Conservation (phyloP, 371 early-diverging fungal genomes). For the Umbelopsis sp. region DNA sequence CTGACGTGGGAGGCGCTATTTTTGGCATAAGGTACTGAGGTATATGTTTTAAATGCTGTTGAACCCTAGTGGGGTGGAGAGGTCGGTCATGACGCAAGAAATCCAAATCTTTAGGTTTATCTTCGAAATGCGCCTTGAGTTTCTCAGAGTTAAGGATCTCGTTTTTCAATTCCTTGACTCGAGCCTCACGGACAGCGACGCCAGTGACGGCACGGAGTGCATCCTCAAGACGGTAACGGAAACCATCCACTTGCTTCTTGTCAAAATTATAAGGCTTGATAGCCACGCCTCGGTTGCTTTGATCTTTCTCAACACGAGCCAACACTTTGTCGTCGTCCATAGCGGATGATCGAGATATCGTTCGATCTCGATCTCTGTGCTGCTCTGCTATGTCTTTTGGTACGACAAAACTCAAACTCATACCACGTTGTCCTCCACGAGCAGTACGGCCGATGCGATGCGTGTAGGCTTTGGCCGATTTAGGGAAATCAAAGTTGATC, state of each 20-base stretch:
- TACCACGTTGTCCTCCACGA: conserved; percentile 89
- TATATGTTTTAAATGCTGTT: conserved; percentile 89
- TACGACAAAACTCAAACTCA: conserved; percentile 86
- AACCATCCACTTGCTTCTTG: conserved; percentile 87
- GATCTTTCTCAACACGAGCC: conserved; percentile 74
- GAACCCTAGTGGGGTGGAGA: conserved; percentile 78
- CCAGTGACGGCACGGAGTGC: conserved; percentile 83
- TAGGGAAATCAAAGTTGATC: conserved; percentile 98
- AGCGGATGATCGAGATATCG: conserved; percentile 42
- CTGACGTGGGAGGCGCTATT: conserved; percentile 36
- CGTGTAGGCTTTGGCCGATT: conserved; percentile 86
- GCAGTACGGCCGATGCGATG: conserved; percentile 98
- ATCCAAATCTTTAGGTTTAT: conserved; percentile 91
- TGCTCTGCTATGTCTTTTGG: conserved; percentile 44
- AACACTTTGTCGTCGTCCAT: conserved; percentile 69
- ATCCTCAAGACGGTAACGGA: conserved; percentile 90
- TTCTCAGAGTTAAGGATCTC: conserved; percentile 95
- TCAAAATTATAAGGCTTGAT: conserved; percentile 86
- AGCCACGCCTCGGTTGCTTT: conserved; percentile 63
- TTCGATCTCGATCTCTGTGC: conserved; percentile 34
- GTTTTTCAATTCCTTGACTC: conserved; percentile 88
- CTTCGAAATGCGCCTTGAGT: conserved; percentile 95
- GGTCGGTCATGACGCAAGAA: conserved; percentile 92
- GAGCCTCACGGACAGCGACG: conserved; percentile 82
- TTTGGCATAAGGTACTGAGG: conserved; percentile 90